Conservation (phyloP, 2,329 filamentous ascomycete species). For the Hyphodiscus sp. region DNA sequence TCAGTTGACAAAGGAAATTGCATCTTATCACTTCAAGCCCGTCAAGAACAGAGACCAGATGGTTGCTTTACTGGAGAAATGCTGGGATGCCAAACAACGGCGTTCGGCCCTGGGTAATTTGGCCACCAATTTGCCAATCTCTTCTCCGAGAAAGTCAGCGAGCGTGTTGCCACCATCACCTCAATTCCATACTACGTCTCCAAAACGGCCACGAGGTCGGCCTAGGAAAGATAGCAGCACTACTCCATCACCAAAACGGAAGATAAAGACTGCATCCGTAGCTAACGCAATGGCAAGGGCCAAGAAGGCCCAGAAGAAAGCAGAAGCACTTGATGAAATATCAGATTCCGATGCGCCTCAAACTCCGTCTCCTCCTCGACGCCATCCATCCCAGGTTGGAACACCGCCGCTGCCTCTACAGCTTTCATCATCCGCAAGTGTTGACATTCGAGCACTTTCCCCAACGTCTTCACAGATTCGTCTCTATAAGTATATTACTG, state of each 20-base stretch:
- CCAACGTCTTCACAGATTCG: constrained; percentile 37
- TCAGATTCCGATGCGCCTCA: constrained; percentile 39
- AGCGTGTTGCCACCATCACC: constrained; percentile 5
- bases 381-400: constrained; percentile 14
- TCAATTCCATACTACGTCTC: constrained; percentile 27
- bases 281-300: constrained; percentile 22
- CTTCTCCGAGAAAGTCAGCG: constrained; percentile 1
- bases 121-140: constrained; percentile 18
- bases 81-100: constrained; percentile 56
- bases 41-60: constrained; percentile 62
- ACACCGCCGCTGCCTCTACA: constrained; percentile 13
- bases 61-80: constrained; percentile 63
- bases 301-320: constrained; percentile 22
- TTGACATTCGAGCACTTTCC: constrained; percentile 11
- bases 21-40: constrained; percentile 65
- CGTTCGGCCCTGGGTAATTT: constrained; percentile 22
- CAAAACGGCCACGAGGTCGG: constrained; percentile 33
- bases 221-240: constrained; percentile 33
- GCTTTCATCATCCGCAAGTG: constrained; percentile 3
- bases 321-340: constrained; percentile 38
- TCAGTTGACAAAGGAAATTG: constrained; percentile 55
- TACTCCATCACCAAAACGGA: constrained; percentile 12
- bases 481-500: constrained; percentile 48
- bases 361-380: constrained; percentile 24
- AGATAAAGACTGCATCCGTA: constrained; percentile 15